These are phyloP conservation scores for Debaryomyces sp. DNA, from an alignment of 1,139 yeast species.

Conservation along the genomic window DNA sequence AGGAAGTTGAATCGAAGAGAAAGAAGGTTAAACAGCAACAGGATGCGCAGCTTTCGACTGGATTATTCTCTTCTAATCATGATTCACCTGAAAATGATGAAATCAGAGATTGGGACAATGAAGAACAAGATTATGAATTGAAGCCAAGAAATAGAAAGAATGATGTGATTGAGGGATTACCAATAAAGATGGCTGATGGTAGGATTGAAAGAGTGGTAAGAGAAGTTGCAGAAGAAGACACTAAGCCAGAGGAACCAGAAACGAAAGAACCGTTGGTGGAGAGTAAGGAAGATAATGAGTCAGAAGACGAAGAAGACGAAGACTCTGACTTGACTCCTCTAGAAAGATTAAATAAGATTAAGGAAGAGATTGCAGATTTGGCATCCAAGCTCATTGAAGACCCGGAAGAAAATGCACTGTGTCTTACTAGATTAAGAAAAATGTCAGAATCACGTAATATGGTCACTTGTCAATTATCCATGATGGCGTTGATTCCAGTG, in stretches of 20 bases:
- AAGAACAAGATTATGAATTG: conserved; percentile 71
- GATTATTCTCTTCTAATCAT: conserved; percentile 39
- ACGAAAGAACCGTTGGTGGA: conserved; percentile 25
- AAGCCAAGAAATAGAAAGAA: conserved; percentile 49
- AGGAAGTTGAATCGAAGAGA: conserved; percentile 45
- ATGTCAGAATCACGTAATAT: conserved; percentile 71
- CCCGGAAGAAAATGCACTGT: conserved; percentile 80
- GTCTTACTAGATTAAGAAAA: conserved; percentile 69
- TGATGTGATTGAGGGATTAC: conserved; percentile 69
- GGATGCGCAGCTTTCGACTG: conserved; percentile 50
- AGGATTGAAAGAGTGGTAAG: conserved; percentile 63
- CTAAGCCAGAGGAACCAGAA: conserved; percentile 18
- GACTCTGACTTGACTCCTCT: conserved; percentile 57
- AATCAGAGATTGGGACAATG: conserved; percentile 51
- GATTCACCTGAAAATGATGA: conserved; percentile 11
- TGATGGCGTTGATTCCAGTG: conserved; percentile 79
- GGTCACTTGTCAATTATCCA: conserved; percentile 71
- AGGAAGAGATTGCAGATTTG: conserved; percentile 81
- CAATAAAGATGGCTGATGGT: conserved; percentile 77
- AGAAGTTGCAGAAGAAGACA: conserved; percentile 29
- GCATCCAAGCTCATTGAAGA: conserved; percentile 83
- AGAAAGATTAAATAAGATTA: conserved; percentile 60
- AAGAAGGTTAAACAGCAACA: conserved; percentile 52
- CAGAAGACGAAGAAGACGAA: conserved; percentile 40
- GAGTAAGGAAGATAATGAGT: conserved; percentile 24